Conservation (phyloP, 495 filamentous ascomycete genomes). For the Penicillium salamii region DNA sequence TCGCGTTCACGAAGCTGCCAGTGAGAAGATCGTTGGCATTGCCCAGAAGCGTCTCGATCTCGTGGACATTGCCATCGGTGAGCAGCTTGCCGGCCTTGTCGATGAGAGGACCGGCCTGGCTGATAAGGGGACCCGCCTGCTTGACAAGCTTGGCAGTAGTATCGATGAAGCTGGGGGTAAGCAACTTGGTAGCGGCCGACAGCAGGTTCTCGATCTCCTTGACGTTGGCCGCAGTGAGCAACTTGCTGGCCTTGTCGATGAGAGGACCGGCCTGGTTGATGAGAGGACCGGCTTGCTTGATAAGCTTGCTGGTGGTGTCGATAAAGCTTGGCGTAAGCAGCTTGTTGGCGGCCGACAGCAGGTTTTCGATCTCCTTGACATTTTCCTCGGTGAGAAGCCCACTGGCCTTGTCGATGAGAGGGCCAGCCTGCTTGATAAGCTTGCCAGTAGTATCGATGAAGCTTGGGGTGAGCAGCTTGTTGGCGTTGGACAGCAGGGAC, state of each 20-base stretch:
- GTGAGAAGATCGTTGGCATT: slow-evolving; percentile 39
- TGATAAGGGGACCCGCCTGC: neutral
- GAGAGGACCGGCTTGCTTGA: neutral
- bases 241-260: slow-evolving; percentile 25
- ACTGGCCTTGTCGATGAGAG: slow-evolving; percentile 20
- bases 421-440: slow-evolving; percentile 17
- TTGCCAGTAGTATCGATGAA: slow-evolving; percentile 36
- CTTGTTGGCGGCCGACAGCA: slow-evolving; percentile 40
- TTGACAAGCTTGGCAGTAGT: neutral
- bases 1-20: slow-evolving; percentile 22
- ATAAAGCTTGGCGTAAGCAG: slow-evolving; percentile 37
- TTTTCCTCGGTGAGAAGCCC: slow-evolving; percentile 34
- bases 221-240: slow-evolving; percentile 34
- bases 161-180: slow-evolving; percentile 38
- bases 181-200: slow-evolving; percentile 38
- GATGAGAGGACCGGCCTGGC: slow-evolving; percentile 19
- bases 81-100: slow-evolving; percentile 32
- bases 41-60: slow-evolving; percentile 35
- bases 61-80: slow-evolving; percentile 28
- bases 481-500: slow-evolving; percentile 37
- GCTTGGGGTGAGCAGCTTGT: slow-evolving; percentile 31
- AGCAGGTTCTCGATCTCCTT: slow-evolving; percentile 33
- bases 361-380: slow-evolving; percentile 30
- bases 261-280: neutral
- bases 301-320: slow-evolving; percentile 13